phyloP scores from a whole-genome alignment of 257 asterid species.

The Cruciata laevipes region DNA sequence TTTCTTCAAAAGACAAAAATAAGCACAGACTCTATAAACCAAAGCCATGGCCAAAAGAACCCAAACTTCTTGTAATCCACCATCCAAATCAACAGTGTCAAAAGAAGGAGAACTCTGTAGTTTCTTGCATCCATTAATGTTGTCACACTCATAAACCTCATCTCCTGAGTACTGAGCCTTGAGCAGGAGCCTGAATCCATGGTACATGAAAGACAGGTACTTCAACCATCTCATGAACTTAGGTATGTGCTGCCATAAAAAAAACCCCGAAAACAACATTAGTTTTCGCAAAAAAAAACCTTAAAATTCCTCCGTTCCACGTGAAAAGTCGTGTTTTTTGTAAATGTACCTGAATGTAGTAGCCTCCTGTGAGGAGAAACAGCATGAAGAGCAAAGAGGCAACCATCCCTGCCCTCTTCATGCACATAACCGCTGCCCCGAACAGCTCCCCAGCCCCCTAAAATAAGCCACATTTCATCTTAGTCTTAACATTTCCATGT shows the following conservation, averaged over 20 bases:
- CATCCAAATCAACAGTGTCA: slow-evolving; percentile 61
- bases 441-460: slow-evolving; percentile 96
- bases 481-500: background rate
- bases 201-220: slow-evolving; percentile 78
- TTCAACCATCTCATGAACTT: slow-evolving; percentile 82
- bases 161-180: slow-evolving; percentile 83
- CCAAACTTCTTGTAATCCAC: slow-evolving; percentile 83
- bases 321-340: background rate
- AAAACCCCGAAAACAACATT: background rate
- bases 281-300: background rate
- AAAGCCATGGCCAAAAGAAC: slow-evolving; percentile 72
- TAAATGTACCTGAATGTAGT: slow-evolving; percentile 71
- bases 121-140: slow-evolving; percentile 53
- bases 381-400: slow-evolving; percentile 87
- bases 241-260: slow-evolving; percentile 63
- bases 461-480: background rate
- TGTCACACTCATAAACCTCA: slow-evolving; percentile 61
- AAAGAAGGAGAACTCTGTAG: slow-evolving; percentile 88
- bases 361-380: slow-evolving; percentile 97
- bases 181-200: slow-evolving; percentile 80
- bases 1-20: slow-evolving; percentile 55
- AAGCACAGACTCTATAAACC: slow-evolving; percentile 63
- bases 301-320: background rate
- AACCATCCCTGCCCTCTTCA: slow-evolving; percentile 75
- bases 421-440: slow-evolving; percentile 90